These are phyloP conservation scores for Colletotrichum sp. DNA, from an alignment of 2,329 filamentous ascomycete species.

Conservation along the genomic window DNA sequence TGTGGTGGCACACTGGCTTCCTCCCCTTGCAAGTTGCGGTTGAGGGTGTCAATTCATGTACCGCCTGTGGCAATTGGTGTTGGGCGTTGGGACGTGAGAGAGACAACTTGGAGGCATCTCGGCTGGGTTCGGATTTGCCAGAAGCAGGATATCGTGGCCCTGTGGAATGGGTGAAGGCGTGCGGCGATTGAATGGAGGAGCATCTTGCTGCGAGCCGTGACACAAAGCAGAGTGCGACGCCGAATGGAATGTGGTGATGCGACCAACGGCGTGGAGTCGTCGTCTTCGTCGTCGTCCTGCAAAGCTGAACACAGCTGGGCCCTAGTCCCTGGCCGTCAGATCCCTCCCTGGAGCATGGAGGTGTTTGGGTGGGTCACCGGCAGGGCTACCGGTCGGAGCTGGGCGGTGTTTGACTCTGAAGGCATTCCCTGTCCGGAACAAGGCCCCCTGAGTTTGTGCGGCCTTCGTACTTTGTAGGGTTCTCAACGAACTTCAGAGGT, in stretches of 20 bases:
- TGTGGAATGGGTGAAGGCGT: neutral
- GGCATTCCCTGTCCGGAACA: slow-evolving; percentile 7
- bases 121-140: neutral
- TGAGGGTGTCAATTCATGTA: neutral
- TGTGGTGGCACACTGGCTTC: neutral
- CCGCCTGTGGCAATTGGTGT: neutral
- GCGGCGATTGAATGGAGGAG: neutral
- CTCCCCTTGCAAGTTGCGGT: neutral
- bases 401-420: neutral
- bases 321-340: neutral
- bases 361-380: neutral
- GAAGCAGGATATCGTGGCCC: neutral
- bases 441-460: neutral
- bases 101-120: neutral
- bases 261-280: neutral
- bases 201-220: neutral
- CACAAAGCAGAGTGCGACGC: neutral
- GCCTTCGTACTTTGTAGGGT: neutral
- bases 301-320: neutral
- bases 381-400: neutral
- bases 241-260: neutral
- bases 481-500: neutral
- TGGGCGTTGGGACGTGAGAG: neutral
- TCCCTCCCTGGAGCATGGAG: neutral
- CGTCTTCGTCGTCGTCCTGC: neutral